Evolutionary conservation across 2,329 filamentous ascomycete genomes (phyloP), one percentile per base, ranked within the genome.

Genomic region (Leptographium galeiforme): DNA sequence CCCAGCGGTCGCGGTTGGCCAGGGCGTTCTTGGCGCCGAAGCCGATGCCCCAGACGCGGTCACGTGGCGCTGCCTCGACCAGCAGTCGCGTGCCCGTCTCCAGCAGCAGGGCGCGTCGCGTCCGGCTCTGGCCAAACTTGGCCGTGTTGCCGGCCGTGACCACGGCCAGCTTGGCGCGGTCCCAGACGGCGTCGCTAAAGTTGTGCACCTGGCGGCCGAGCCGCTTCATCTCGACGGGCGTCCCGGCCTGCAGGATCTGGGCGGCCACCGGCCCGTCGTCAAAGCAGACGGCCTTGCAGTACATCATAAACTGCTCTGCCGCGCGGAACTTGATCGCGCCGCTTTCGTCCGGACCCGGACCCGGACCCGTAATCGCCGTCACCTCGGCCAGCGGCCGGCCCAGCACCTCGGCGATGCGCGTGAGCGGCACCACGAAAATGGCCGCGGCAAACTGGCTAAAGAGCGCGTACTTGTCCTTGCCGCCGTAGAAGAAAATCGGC

Each of bases 21-120:
- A 67, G 70, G 3, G 81, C 81, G 60, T 73, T 67, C 18, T 66
- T 67, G 8, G 72, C 75, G 2, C 61, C 67, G 59, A 78, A 84
- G 7, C 84, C 83, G 47, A 87, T 68, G 1, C 82, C 83, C 84
- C 82, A 87, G 52, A 85, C 75, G 6, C 70, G 62, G 67, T 87
- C 82, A 55, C 64, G 70, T 12, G 81, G 77, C 55, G 74, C 74
- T 36, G 79, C 79, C 67, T 84, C 82, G 2, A 85, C 78, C 25
- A 87, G 61, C 64, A 82, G 75, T 47, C 75, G 67, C 6, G 79
- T 73, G 0, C 76, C 79, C 1, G 84, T 86, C 8, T 62, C 70
- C 45, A 85, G 63, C 57, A 87, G 61, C 66, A 69, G 63, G 33
- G 63, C 66, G 49, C 64, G 68, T 58, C 85, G 62, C 16, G 67